Evolutionary conservation across 805 yeast genomes (phyloP), one percentile per base, ranked within the genome.

Genomic region (Debaryomyces tyrocola): DNA sequence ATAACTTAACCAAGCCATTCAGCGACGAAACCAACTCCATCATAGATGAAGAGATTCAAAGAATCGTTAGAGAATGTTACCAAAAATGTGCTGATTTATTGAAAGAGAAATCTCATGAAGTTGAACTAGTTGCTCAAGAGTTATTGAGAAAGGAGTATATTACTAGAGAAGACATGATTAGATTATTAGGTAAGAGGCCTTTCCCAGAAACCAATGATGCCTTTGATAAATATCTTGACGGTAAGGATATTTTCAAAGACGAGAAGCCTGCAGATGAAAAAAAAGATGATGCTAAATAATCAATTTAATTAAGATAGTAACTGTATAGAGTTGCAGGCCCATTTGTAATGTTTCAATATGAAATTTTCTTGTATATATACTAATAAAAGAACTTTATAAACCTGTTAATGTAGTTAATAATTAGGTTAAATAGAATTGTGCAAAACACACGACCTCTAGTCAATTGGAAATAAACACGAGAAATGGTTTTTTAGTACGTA

Each of bases 141-240:
- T 74, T 94, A 51, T 78, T 92, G 59, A 69, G 77, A 45, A 90
- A 92, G 65, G 99, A 94, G 66, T 96, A 90, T 12, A 77, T 94
- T 21, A 89, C 96, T 4, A 82, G 99, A 65, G 95, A 89, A 57
- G 99, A 94, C 62, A 90, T 94, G 95, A 83, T 91, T 48, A 77
- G 87, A 44, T 64, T 94, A 44, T 69, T 94, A 40, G 99, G 99
- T 10, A 86, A 86, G 63, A 79, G 99, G 51, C 97, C 96, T 10
- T 94, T 86, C 77, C 85, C 88, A 18, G 96, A 90, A 63, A 84
- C 80, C 52, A 90, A 89, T 59, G 96, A 89, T 56, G 97, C 96
- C 4, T 90, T 90, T 67, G 90, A 88, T 66, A 86, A 87, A 66
- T 85, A 86, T 55, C 69, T 81, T 45, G 80, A 71, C 42, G 75